phyloP scores from a whole-genome alignment of 768 basidiomycete species.

The Xerocomus brunneocitrinus region DNA sequence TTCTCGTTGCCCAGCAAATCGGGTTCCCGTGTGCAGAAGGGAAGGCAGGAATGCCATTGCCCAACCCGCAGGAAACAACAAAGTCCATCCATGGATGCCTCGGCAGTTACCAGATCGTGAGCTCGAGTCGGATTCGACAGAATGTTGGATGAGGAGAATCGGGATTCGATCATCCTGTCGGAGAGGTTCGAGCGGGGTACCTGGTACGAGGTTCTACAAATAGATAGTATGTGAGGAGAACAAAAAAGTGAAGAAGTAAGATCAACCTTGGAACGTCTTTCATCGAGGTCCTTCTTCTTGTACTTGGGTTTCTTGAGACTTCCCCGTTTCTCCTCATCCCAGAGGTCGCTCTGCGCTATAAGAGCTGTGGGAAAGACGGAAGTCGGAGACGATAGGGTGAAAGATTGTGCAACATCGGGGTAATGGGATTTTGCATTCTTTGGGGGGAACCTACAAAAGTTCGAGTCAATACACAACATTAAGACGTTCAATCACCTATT shows the following conservation, averaged over 20 bases:
- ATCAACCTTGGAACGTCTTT: constrained; percentile 66
- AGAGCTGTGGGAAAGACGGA: constrained; percentile 46
- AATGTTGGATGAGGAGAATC: constrained; percentile 76
- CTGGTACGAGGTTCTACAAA: constrained; percentile 69
- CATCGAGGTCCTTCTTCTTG: constrained; percentile 82
- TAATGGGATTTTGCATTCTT: constrained; percentile 55
- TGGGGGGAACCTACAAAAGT: constrained; percentile 68
- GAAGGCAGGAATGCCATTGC: constrained; percentile 85
- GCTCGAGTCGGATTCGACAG: constrained; percentile 42
- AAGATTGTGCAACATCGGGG: constrained; percentile 23
- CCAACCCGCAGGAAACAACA: constrained; percentile 87
- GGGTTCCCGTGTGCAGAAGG: constrained; percentile 75
- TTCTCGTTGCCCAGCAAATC: constrained; percentile 83
- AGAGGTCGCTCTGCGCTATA: constrained; percentile 66
- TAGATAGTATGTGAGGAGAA: background rate
- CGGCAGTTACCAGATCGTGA: constrained; percentile 29
- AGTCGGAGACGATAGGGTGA: constrained; percentile 28
- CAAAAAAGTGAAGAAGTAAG: background rate
- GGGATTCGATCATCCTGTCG: constrained; percentile 83
- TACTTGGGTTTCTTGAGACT: constrained; percentile 57
- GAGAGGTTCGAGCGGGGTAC: constrained; percentile 59
- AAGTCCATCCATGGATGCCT: constrained; percentile 78
- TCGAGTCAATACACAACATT: background rate
- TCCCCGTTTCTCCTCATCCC: constrained; percentile 58
- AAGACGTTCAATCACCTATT: constrained; percentile 15